Percentiles rank a stretch among this genome's conserved stretches.
Evolutionary conservation across 2,329 filamentous ascomycete genomes (phyloP).

Genomic region (Calonectria multiphialidica): DNA sequence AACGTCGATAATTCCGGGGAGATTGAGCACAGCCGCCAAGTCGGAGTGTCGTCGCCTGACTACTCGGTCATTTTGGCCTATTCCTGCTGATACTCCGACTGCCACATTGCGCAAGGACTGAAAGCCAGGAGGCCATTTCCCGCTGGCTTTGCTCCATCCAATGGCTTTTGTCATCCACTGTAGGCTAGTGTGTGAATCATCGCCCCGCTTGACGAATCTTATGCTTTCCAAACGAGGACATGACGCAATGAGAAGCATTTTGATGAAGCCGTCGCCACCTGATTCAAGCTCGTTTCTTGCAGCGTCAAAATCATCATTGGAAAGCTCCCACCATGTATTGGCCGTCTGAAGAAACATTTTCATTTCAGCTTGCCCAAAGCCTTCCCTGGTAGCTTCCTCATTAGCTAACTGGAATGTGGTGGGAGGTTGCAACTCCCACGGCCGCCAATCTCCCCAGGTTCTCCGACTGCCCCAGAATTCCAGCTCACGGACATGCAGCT

Average conservation of each 20-base stretch:
- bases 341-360: background rate
- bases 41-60: background rate
- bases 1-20: slow-evolving; percentile 18
- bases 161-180: slow-evolving; percentile 14
- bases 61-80: background rate
- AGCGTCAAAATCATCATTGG: background rate
- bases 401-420: background rate
- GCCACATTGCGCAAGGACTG: slow-evolving; percentile 15
- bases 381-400: background rate
- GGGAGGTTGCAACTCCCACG: background rate
- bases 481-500: slow-evolving; percentile 31
- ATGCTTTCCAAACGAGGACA: slow-evolving; percentile 29
- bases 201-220: slow-evolving; percentile 2
- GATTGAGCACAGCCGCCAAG: slow-evolving; percentile 1
- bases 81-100: slow-evolving; percentile 6
- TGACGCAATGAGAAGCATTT: slow-evolving; percentile 28
- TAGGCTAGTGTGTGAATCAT: background rate
- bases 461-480: slow-evolving; percentile 33
- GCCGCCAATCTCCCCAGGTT: slow-evolving; percentile 27
- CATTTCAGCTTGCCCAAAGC: background rate
- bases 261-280: slow-evolving; percentile 30
- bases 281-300: background rate
- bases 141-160: background rate
- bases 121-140: slow-evolving; percentile 30
- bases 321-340: slow-evolving; percentile 2